Evolutionary conservation across 768 basidiomycete species (phyloP).

Genomic region (Naganishia vaughanmartiniae): DNA sequence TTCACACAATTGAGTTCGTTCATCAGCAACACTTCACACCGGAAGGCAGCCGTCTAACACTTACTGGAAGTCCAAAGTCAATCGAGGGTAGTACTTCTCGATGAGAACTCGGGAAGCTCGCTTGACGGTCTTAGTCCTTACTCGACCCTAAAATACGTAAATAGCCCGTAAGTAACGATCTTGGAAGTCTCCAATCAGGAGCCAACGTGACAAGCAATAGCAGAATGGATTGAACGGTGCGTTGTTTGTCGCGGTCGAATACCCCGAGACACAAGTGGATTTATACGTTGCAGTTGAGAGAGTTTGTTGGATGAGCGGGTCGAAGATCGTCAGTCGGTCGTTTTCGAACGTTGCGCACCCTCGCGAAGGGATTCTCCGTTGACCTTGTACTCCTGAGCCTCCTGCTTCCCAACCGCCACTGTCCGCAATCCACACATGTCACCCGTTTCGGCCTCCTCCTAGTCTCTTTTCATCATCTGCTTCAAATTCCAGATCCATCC

Average conservation of each 20-base stretch:
- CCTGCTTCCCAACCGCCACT: too few species aligned
- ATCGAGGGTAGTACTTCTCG: conserved; percentile 99
- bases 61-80: conserved; percentile 93
- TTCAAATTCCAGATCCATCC: background rate
- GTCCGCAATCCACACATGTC: background rate
- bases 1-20: background rate
- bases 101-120: conserved; percentile 97
- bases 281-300: too few species aligned
- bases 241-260: too few species aligned
- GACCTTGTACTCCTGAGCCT: too few species aligned
- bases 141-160: conserved; percentile 70
- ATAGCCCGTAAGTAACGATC: background rate
- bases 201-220: background rate
- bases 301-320: too few species aligned
- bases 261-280: too few species aligned
- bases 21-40: conserved; percentile 10
- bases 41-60: conserved; percentile 30
- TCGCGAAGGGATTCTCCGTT: too few species aligned
- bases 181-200: background rate
- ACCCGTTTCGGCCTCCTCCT: background rate
- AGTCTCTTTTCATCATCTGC: background rate
- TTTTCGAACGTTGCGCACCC: too few species aligned
- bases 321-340: too few species aligned
- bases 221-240: too few species aligned
- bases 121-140: conserved; percentile 99